phyloP scores from a whole-genome alignment of 306 rosid genomes.

The Dicorynia guianensis region DNA sequence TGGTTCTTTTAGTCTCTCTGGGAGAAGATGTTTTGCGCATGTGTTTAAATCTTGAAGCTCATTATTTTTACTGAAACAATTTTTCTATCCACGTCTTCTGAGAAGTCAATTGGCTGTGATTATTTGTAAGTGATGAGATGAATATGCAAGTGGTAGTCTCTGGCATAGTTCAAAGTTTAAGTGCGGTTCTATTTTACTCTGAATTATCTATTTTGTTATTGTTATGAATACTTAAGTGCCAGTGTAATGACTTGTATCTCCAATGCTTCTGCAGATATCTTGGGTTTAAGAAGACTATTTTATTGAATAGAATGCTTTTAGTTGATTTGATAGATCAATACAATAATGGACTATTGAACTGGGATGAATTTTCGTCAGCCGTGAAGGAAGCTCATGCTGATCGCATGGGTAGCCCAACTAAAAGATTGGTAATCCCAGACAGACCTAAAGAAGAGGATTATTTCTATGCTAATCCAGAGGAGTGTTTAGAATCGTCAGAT shows the following conservation, averaged over 20 bases:
- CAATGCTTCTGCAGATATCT: conserved; percentile 65
- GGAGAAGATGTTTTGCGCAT: background rate
- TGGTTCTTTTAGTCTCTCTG: background rate
- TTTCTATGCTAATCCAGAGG: conserved; percentile 89
- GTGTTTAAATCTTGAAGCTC: conserved; percentile 13
- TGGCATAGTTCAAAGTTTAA: background rate
- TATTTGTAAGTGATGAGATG: background rate
- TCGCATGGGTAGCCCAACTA: conserved; percentile 81
- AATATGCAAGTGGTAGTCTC: conserved; percentile 6
- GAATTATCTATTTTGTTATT: background rate
- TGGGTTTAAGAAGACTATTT: conserved; percentile 83
- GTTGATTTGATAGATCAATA: conserved; percentile 86
- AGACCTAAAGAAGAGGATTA: conserved; percentile 94
- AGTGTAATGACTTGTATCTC: conserved; percentile 29
- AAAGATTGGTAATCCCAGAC: conserved; percentile 80
- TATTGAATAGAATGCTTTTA: conserved; percentile 82
- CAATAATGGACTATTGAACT: conserved; percentile 53
- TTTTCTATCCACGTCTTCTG: background rate
- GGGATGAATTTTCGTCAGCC: conserved; percentile 83
- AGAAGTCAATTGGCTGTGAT: background rate
- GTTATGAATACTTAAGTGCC: background rate
- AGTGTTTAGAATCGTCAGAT: conserved; percentile 68
- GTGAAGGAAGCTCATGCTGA: conserved; percentile 81
- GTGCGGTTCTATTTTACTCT: background rate
- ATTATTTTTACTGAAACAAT: background rate